phyloP scores from a whole-genome alignment of 2,329 filamentous ascomycete species.

The Sporothrix schenckii region DNA sequence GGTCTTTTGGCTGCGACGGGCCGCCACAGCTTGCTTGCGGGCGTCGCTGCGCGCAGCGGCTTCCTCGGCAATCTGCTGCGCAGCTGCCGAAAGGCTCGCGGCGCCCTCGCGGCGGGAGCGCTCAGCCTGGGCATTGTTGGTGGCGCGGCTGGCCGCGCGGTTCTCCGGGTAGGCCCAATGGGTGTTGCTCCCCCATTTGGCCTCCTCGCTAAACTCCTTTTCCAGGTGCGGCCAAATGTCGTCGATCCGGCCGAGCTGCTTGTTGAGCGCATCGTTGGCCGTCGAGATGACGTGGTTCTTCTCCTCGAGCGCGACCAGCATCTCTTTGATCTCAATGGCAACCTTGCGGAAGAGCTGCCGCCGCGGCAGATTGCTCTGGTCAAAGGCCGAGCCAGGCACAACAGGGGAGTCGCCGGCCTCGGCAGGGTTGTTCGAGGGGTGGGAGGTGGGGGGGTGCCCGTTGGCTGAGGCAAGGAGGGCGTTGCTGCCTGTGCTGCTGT shows the following conservation, averaged over 20 bases:
- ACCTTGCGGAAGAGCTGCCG: slow-evolving; percentile 78
- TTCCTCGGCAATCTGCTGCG: slow-evolving; percentile 77
- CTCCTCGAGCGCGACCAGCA: slow-evolving; percentile 90
- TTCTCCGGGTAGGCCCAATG: slow-evolving; percentile 97
- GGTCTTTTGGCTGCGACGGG: slow-evolving; percentile 69
- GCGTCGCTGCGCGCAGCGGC: slow-evolving; percentile 82
- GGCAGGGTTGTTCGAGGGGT: background rate
- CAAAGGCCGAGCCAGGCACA: slow-evolving; percentile 47
- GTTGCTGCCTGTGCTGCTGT: slow-evolving; percentile 50
- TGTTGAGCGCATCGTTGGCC: slow-evolving; percentile 84
- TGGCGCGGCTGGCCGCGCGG: slow-evolving; percentile 61
- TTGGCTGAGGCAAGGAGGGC: slow-evolving; percentile 37
- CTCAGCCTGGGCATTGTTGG: slow-evolving; percentile 65
- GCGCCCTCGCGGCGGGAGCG: slow-evolving; percentile 77
- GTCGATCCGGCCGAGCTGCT: slow-evolving; percentile 81
- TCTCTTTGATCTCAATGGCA: slow-evolving; percentile 75
- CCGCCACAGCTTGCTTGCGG: slow-evolving; percentile 77
- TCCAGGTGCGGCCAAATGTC: slow-evolving; percentile 86
- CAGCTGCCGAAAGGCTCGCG: slow-evolving; percentile 74
- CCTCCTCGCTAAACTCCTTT: slow-evolving; percentile 89
- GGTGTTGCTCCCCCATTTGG: slow-evolving; percentile 84
- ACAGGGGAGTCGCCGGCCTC: slow-evolving; percentile 4
- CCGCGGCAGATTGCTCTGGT: slow-evolving; percentile 63
- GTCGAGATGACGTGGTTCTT: slow-evolving; percentile 97
- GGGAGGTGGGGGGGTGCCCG: slow-evolving; percentile 38